These are phyloP conservation scores for Beauveria pseudobassiana DNA, from an alignment of 2,329 filamentous ascomycete species.

Conservation along the genomic window DNA sequence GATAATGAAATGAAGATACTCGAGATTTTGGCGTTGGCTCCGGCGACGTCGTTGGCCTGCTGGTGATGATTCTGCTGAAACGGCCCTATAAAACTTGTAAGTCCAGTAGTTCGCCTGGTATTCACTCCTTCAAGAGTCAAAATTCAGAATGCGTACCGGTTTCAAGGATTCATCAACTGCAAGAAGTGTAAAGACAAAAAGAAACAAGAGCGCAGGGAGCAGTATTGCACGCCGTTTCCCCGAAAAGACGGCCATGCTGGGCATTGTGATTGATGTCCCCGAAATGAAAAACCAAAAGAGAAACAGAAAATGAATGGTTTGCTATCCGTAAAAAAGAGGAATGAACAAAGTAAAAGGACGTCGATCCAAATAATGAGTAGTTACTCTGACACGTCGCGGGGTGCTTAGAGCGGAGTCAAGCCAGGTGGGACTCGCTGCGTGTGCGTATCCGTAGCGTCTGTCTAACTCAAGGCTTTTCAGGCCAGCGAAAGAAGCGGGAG, in stretches of 20 bases:
- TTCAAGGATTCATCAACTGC: constrained; percentile 5
- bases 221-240: neutral
- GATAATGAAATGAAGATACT: constrained; percentile 28
- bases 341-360: neutral
- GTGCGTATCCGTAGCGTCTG: too few species aligned
- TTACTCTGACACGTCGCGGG: too few species aligned
- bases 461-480: neutral
- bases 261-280: too few species aligned
- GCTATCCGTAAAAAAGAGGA: neutral
- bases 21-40: neutral
- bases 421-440: neutral
- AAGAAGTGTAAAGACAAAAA: constrained; percentile 8
- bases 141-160: neutral
- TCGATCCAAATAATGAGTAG: too few species aligned
- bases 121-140: neutral
- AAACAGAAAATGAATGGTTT: neutral
- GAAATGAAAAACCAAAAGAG: neutral
- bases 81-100: constrained; percentile 2
- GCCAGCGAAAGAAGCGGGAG: neutral
- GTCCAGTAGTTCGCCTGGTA: neutral
- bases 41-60: neutral
- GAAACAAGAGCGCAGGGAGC: neutral
- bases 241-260: constrained; percentile 3
- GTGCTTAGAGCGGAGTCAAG: neutral
- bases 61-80: neutral